phyloP scores from a whole-genome alignment of 1,139 yeast genomes.

The Suhomyces ambrosiae region DNA sequence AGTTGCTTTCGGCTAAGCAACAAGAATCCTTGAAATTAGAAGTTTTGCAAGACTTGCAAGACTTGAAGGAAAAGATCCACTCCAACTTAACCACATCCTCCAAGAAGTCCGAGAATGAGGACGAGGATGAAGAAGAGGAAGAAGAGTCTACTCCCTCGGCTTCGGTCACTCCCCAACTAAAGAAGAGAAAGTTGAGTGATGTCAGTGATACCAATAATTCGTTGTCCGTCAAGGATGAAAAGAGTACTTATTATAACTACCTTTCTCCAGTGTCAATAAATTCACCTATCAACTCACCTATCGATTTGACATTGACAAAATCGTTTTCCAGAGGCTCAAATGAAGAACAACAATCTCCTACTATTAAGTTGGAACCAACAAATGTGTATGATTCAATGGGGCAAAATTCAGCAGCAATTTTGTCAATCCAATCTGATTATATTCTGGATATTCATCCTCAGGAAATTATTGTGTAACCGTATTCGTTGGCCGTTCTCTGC shows the following conservation, averaged over 20 bases:
- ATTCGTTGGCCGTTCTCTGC: slow-evolving; percentile 36
- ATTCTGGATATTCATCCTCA: slow-evolving; percentile 3
- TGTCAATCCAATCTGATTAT: slow-evolving; percentile 21
- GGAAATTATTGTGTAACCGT: slow-evolving; percentile 4
- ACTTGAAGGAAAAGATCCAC: slow-evolving; percentile 38
- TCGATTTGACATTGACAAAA: slow-evolving; percentile 39
- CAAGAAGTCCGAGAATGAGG: slow-evolving; percentile 18
- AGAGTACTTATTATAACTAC: slow-evolving; percentile 33
- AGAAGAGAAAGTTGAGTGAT: slow-evolving; percentile 12
- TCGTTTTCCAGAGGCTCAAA: slow-evolving; percentile 10
- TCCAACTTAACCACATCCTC: slow-evolving; percentile 27
- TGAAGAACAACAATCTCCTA: slow-evolving; percentile 14
- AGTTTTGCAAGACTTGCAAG: slow-evolving; percentile 28
- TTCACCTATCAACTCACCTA: slow-evolving; percentile 45
- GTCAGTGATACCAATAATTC: slow-evolving; percentile 1
- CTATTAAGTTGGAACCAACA: slow-evolving; percentile 13
- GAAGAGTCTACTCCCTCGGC: slow-evolving; percentile 10
- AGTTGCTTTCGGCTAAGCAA: slow-evolving; percentile 20
- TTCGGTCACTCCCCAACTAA: slow-evolving; percentile 9
- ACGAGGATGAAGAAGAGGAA: slow-evolving; percentile 22
- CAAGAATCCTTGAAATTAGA: slow-evolving; percentile 17
- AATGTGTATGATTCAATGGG: slow-evolving; percentile 40
- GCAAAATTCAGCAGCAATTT: slow-evolving; percentile 58
- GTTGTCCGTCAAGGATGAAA: slow-evolving; percentile 17
- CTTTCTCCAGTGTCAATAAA: slow-evolving; percentile 49